These are phyloP conservation scores for Vigna radiata DNA, from an alignment of 306 rosid genomes.

Conservation along the genomic window DNA sequence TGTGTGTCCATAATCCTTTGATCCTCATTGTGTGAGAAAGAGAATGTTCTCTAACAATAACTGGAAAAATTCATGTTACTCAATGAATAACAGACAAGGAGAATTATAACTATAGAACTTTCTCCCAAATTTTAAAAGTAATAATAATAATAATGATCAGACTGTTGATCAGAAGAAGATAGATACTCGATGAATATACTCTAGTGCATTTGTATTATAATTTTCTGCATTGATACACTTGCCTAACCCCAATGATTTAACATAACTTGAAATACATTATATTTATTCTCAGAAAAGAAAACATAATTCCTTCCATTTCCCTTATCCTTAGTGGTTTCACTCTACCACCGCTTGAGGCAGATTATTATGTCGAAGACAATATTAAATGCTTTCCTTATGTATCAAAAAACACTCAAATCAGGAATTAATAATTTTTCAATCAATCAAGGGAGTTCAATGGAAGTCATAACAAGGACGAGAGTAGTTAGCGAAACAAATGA, in stretches of 20 bases:
- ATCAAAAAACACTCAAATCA: not conserved
- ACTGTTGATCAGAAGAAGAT: not conserved
- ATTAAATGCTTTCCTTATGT: not conserved
- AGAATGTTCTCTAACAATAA: not conserved
- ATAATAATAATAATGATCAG: not conserved
- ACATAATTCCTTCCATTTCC: not conserved
- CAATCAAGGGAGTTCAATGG: slow-evolving; percentile 6
- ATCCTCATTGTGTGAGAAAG: not conserved
- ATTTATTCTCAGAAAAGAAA: not conserved
- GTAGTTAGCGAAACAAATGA: not conserved
- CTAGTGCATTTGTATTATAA: not conserved
- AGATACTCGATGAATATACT: slow-evolving; percentile 7
- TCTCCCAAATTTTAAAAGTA: not conserved
- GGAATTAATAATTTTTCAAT: not conserved
- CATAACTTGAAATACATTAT: not conserved
- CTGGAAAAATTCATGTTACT: not conserved
- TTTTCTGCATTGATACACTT: not conserved
- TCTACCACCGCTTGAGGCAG: not conserved
- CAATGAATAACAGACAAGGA: not conserved
- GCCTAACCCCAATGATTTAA: slow-evolving; percentile 15
- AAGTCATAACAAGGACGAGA: not conserved
- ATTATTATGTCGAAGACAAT: slow-evolving; percentile 11
- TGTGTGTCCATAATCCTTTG: not conserved
- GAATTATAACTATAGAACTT: not conserved
- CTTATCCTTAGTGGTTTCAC: slow-evolving; percentile 6